Base-by-base conservation (phyloP, 2,329 filamentous ascomycete genomes). In the Colletotrichum sp. region DNA sequence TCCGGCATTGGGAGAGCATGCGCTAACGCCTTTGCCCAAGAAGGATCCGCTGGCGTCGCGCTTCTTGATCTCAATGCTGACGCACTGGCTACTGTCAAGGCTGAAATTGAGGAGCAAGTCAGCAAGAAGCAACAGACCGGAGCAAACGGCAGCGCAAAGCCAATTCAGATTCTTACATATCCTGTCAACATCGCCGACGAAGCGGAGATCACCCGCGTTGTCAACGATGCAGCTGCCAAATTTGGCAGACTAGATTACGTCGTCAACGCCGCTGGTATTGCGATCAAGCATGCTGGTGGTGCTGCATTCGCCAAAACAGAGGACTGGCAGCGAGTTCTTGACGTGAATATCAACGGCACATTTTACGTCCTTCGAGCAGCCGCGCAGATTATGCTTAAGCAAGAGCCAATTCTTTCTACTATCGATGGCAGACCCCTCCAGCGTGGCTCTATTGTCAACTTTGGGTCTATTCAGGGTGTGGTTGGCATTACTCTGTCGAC, bases 351-450 rank as follows among this genome's bases (percentile, higher is more conserved):
- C 1, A 85, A 82, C 5, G 87, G 86, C 0, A 84, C 84, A 4
- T 87, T 88, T 74, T 86, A 83, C 72, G 81, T 88, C 3, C 78
- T 88, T 1, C 80, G 83, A 18, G 85, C 85, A 6, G 83, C 84
- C 1, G 84, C 85, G 13, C 79, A 82, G 36, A 83, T 88, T 26
- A 89, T 89, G 87, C 77, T 88, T 15, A 81, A 85, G 76, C 87
- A 88, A 76, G 83, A 86, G 0, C 84, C 81, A 0, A 86, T 88
- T 4, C 69, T 77, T 1, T 87, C 85, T 0, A 76, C 78, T 1
- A 83, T 86, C 39, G 83, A 87, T 32, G 59, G 44, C 16, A 63
- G 65, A 21, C 70, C 65, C 4, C 55, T 76, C 21, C 59, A 78
- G 52, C 34, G 69, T 8, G 76, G 76, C 7, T 69, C 70, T 18